These are phyloP conservation scores for Arabidopsis arenosa DNA, from an alignment of 345 rosid species.

Conservation along the genomic window DNA sequence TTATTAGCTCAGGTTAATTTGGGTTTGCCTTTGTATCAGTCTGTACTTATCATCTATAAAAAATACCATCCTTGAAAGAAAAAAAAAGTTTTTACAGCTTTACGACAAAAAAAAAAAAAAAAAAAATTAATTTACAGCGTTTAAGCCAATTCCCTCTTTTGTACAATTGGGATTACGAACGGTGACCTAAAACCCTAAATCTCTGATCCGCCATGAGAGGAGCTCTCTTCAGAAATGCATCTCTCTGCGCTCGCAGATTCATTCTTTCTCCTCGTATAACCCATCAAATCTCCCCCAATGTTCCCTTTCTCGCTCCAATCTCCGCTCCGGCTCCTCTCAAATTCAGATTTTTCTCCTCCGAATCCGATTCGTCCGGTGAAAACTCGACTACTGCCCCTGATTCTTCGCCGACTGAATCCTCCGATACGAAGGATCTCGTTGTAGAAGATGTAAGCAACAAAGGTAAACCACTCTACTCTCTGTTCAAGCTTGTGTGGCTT, in stretches of 20 bases:
- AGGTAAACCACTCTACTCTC: conserved; percentile 41
- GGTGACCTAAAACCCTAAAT: conserved; percentile 43
- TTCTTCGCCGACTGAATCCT: neutral
- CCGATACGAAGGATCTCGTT: conserved; percentile 28
- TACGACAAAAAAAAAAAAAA: no score
- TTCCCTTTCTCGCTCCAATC: conserved; percentile 24
- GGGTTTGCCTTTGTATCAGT: no score
- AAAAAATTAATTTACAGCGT: no score
- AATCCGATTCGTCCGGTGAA: conserved; percentile 45
- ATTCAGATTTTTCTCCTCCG: conserved; percentile 52
- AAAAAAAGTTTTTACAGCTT: no score
- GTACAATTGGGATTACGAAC: no score
- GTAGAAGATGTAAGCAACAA: conserved; percentile 47
- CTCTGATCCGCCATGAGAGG: conserved; percentile 48
- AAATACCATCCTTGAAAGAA: no score
- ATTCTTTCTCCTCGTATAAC: conserved; percentile 32
- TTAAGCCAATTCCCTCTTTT: no score
- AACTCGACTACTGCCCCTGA: conserved; percentile 24
- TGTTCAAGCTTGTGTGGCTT: neutral
- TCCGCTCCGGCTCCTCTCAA: conserved; percentile 14
- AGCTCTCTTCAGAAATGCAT: conserved; percentile 46
- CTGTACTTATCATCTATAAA: no score
- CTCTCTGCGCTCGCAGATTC: conserved; percentile 41
- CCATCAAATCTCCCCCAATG: conserved; percentile 2
- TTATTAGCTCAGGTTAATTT: no score